Evolutionary conservation across 129 eudicot species (phyloP).

Genomic region (Pittosporum tobira): DNA sequence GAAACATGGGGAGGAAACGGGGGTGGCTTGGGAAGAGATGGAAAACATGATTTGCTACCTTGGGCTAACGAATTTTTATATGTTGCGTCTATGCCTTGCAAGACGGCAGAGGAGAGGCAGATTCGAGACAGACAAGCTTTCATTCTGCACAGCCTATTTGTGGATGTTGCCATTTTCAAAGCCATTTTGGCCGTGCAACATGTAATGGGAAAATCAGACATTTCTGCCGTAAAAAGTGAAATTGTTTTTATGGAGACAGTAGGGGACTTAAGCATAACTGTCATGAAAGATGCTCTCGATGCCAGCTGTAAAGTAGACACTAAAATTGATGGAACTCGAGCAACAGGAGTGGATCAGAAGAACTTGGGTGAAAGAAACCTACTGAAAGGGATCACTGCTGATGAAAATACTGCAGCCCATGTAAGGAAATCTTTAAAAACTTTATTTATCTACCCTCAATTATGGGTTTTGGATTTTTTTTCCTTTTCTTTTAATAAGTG

Average conservation of each 20-base stretch:
- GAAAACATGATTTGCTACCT: slow-evolving; percentile 71
- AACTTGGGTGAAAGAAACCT: slow-evolving; percentile 73
- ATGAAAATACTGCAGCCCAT: slow-evolving; percentile 99
- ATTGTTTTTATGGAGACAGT: slow-evolving; percentile 42
- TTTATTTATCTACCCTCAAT: background rate
- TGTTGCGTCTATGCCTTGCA: slow-evolving; percentile 95
- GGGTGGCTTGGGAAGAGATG: slow-evolving; percentile 95
- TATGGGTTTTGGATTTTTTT: background rate
- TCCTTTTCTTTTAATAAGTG: background rate
- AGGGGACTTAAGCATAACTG: slow-evolving; percentile 76
- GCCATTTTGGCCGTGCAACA: slow-evolving; percentile 62
- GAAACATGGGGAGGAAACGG: slow-evolving; percentile 99
- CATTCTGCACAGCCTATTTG: slow-evolving; percentile 84
- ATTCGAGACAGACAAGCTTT: slow-evolving; percentile 93
- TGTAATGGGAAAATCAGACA: slow-evolving; percentile 45
- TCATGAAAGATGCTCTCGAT: slow-evolving; percentile 65
- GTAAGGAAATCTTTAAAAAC: slow-evolving; percentile 40
- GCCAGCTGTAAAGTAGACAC: slow-evolving; percentile 95
- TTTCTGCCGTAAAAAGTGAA: slow-evolving; percentile 29
- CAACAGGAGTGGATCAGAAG: slow-evolving; percentile 64
- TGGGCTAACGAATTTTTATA: slow-evolving; percentile 70
- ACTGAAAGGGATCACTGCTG: slow-evolving; percentile 98
- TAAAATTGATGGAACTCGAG: slow-evolving; percentile 78
- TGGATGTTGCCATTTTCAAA: slow-evolving; percentile 91
- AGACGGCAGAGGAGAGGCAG: slow-evolving; percentile 92